Conservation (phyloP, 805 yeast species). For the Ogataea paradorogensis region DNA sequence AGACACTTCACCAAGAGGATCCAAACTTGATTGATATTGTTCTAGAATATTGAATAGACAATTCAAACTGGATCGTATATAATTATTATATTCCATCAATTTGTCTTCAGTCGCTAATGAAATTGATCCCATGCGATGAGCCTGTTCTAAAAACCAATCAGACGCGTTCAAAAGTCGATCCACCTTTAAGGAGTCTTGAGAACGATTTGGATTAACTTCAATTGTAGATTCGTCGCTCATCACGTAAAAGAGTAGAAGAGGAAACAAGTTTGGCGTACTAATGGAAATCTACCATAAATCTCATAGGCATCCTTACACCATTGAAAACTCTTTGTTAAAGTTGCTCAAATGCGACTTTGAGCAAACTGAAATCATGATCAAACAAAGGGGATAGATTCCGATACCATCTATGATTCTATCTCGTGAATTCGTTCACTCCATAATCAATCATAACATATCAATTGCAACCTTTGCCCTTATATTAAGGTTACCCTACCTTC, state of each 20-base stretch:
- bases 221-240: not conserved
- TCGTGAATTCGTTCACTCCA: not conserved
- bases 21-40: constrained; percentile 31
- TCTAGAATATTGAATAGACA: constrained; percentile 34
- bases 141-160: constrained; percentile 14
- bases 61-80: constrained; percentile 37
- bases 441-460: not conserved
- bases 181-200: constrained; percentile 2
- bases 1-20: constrained; percentile 33
- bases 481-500: constrained; percentile 11
- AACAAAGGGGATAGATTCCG: not conserved
- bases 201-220: not conserved
- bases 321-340: too few species aligned
- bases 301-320: not conserved
- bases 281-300: too few species aligned
- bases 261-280: constrained; percentile 1
- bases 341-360: too few species aligned
- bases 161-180: constrained; percentile 12
- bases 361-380: not conserved
- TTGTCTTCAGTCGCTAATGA: constrained; percentile 22
- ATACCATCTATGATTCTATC: too few species aligned
- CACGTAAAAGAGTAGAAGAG: not conserved
- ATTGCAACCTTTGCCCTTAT: not conserved
- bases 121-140: constrained; percentile 15
- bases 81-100: constrained; percentile 26